Conservation (phyloP, 2,329 filamentous ascomycete genomes). For the Aureobasidium melanogenum region DNA sequence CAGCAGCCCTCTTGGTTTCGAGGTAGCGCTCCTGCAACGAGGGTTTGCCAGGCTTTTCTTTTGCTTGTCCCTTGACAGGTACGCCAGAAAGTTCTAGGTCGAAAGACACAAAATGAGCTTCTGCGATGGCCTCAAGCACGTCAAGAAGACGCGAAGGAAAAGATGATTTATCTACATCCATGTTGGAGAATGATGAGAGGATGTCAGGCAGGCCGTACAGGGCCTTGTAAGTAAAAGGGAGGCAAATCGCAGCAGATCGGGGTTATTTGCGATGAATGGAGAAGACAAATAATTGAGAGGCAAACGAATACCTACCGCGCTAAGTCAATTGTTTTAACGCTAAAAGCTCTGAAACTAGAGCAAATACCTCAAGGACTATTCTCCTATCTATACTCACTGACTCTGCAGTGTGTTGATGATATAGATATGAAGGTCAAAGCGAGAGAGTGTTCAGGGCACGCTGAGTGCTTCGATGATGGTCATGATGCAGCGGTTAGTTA, state of each 20-base stretch:
- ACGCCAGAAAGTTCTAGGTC: slow-evolving; percentile 62
- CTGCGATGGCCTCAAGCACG: slow-evolving; percentile 49
- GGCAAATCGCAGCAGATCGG: neutral
- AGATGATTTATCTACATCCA: slow-evolving; percentile 48
- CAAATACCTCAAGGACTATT: neutral
- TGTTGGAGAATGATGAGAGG: slow-evolving; percentile 24
- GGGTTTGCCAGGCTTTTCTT: slow-evolving; percentile 33
- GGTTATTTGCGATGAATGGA: slow-evolving; percentile 1
- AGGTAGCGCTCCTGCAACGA: slow-evolving; percentile 52
- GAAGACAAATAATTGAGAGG: slow-evolving; percentile 9
- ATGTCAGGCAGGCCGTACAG: neutral
- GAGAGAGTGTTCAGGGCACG: neutral
- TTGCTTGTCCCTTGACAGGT: slow-evolving; percentile 29
- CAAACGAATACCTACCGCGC: slow-evolving; percentile 9
- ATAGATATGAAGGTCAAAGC: neutral
- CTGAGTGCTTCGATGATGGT: neutral
- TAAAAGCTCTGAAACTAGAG: neutral
- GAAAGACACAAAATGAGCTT: slow-evolving; percentile 53
- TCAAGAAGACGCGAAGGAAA: slow-evolving; percentile 45
- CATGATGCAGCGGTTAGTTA: neutral
- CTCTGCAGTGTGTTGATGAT: neutral
- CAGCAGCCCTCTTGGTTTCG: slow-evolving; percentile 51
- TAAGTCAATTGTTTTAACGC: slow-evolving; percentile 2
- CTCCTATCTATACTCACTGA: neutral
- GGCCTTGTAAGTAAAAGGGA: neutral